Conservation (phyloP, 2,329 filamentous ascomycete genomes). For the Basipetospora chlamydospora region DNA sequence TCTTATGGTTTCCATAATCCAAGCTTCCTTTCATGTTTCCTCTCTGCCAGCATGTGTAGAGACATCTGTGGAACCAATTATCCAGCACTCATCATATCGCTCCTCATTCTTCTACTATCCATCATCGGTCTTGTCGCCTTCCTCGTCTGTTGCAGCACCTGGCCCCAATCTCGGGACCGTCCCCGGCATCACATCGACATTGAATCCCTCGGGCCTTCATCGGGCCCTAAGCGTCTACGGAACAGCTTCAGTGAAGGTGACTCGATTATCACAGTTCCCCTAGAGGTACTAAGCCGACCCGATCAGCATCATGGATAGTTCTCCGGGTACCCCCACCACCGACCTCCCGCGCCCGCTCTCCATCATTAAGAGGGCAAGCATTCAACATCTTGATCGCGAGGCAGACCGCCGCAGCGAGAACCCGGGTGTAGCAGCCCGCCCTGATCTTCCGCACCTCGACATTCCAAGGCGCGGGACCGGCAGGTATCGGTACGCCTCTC, state of each 20-base stretch:
- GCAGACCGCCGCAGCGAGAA: too few species aligned
- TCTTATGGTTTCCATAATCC: not conserved
- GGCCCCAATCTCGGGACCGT: not conserved
- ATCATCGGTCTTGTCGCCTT: conserved; percentile 1
- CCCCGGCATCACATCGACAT: too few species aligned
- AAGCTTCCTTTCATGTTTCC: not conserved
- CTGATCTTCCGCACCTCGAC: not conserved
- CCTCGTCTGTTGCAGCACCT: conserved; percentile 1
- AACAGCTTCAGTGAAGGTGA: not conserved
- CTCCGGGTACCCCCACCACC: not conserved
- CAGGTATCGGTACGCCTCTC: not conserved
- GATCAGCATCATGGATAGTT: not conserved
- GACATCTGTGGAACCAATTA: not conserved
- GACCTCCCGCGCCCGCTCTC: conserved; percentile 1
- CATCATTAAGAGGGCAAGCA: conserved; percentile 1
- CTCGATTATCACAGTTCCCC: not conserved
- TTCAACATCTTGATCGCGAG: not conserved
- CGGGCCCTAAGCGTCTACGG: not conserved
- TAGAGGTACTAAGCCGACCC: not conserved
- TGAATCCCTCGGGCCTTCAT: not conserved
- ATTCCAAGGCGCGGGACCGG: not conserved
- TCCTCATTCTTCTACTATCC: conserved; percentile 3
- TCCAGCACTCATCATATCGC: conserved; percentile 2
- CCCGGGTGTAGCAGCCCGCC: not conserved
- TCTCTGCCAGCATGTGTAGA: not conserved